A percentile compares a stretch with the other conserved stretches of the same genome.
phyloP scores from a whole-genome alignment of 495 filamentous ascomycete species.

The Penicillium longicatenatum region DNA sequence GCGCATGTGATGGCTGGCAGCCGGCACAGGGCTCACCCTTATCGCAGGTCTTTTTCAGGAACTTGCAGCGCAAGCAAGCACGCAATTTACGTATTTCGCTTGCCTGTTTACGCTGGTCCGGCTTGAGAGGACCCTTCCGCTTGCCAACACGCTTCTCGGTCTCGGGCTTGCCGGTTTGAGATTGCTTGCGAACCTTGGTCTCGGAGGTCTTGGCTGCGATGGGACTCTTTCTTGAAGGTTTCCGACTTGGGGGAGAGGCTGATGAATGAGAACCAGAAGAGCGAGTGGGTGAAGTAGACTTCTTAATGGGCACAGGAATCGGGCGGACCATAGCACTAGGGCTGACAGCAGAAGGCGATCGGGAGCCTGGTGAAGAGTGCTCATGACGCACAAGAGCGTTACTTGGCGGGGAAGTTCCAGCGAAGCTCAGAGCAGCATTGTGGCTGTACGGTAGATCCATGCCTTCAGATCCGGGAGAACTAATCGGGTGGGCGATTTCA shows the following conservation, averaged over 20 bases:
- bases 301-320: constrained; percentile 68
- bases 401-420: constrained; percentile 34
- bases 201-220: constrained; percentile 76
- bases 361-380: constrained; percentile 46
- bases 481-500: constrained; percentile 72
- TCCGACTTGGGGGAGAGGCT: constrained; percentile 66
- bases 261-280: constrained; percentile 62
- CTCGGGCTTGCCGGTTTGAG: constrained; percentile 73
- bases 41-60: constrained; percentile 96
- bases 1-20: constrained; percentile 88
- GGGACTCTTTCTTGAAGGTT: constrained; percentile 72
- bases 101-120: constrained; percentile 93
- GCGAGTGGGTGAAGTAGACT: constrained; percentile 58
- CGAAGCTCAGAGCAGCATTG: constrained; percentile 39
- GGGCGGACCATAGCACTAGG: constrained; percentile 65
- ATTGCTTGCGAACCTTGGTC: constrained; percentile 72
- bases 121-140: constrained; percentile 80
- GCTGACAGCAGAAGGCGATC: constrained; percentile 60
- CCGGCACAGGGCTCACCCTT: constrained; percentile 92
- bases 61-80: constrained; percentile 94
- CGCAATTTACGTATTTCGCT: constrained; percentile 90
- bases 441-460: constrained; percentile 59
- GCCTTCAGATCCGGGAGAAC: constrained; percentile 65
- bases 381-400: constrained; percentile 42
- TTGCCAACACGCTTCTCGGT: constrained; percentile 89